These are phyloP conservation scores for Oryza punctata DNA, from an alignment of 176 grass and related monocot genomes.

Conservation along the genomic window DNA sequence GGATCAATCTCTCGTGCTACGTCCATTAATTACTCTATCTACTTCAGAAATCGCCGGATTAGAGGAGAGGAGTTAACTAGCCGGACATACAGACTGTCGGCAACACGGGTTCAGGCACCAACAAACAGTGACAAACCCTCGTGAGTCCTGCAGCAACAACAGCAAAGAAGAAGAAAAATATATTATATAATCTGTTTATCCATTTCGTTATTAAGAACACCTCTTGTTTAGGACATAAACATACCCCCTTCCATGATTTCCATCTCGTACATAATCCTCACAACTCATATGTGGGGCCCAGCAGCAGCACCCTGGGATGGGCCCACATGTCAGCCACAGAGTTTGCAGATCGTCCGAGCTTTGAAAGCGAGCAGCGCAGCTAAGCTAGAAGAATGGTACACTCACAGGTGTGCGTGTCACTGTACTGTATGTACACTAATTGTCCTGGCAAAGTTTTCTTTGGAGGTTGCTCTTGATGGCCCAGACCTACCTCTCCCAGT, in stretches of 20 bases:
- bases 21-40: background rate
- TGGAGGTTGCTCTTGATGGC: background rate
- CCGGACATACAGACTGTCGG: background rate
- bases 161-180: background rate
- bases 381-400: background rate
- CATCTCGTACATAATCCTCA: background rate
- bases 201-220: background rate
- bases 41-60: background rate
- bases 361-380: background rate
- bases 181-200: background rate
- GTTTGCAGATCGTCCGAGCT: background rate
- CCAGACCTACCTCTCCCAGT: slow-evolving; percentile 28
- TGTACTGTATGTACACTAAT: background rate
- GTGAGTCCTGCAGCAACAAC: background rate
- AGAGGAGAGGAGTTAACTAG: background rate
- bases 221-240: background rate
- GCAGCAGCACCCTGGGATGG: background rate
- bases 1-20: background rate
- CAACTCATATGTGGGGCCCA: background rate
- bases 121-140: background rate
- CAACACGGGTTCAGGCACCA: background rate
- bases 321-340: background rate
- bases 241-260: background rate
- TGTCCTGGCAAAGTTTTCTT: background rate
- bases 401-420: background rate